phyloP scores from a whole-genome alignment of 495 filamentous ascomycete species.

The Tetracladium marchalianum region DNA sequence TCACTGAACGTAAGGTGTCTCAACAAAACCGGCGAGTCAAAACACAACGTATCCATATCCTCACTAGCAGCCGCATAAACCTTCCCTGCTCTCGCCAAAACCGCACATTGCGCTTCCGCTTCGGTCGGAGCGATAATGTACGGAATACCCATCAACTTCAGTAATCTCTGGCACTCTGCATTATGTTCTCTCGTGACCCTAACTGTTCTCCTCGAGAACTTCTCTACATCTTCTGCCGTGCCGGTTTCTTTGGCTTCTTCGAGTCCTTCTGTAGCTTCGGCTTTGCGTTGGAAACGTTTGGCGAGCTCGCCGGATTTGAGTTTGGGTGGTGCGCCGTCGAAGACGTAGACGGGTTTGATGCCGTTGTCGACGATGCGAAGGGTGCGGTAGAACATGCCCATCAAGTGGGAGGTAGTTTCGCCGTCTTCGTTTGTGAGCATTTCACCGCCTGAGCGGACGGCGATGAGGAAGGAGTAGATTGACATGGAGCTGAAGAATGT shows the following conservation, averaged over 20 bases:
- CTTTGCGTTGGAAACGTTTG: constrained; percentile 84
- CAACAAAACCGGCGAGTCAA: constrained; percentile 81
- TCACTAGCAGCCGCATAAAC: constrained; percentile 95
- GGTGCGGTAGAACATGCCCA: constrained; percentile 99
- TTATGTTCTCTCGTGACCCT: constrained; percentile 96
- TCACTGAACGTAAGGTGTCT: constrained; percentile 94
- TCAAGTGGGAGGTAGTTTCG: constrained; percentile 93
- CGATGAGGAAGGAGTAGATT: constrained; percentile 97
- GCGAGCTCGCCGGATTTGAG: constrained; percentile 94
- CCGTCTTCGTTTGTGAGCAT: constrained; percentile 89
- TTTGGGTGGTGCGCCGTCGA: constrained; percentile 93
- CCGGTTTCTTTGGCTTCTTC: constrained; percentile 97
- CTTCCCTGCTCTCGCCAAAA: constrained; percentile 82
- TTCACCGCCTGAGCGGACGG: constrained; percentile 91
- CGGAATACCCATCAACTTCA: constrained; percentile 92
- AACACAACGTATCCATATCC: constrained; percentile 99
- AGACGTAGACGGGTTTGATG: constrained; percentile 96
- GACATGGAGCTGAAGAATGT: constrained; percentile 72
- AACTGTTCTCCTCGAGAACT: constrained; percentile 91
- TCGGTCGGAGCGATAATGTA: constrained; percentile 94
- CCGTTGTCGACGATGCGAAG: constrained; percentile 97
- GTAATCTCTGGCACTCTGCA: constrained; percentile 77
- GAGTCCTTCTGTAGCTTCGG: constrained; percentile 75
- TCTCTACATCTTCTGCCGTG: constrained; percentile 93
- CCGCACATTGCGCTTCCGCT: constrained; percentile 93